Evolutionary conservation across 1,284 basidiomycete genomes (phyloP).

Genomic region (Ceratobasidium sp.): DNA sequence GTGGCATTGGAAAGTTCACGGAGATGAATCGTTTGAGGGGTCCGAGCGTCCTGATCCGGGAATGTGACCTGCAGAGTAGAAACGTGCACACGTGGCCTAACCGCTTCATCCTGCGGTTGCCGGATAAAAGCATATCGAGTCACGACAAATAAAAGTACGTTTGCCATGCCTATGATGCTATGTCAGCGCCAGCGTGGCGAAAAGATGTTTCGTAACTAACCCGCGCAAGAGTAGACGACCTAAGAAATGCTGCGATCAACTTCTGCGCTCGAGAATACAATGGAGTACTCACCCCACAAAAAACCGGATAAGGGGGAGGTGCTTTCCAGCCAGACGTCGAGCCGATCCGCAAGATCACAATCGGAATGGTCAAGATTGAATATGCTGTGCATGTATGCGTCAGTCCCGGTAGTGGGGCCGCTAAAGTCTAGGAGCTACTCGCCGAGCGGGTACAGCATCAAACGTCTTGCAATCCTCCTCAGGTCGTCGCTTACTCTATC

Average conservation of each 20-base stretch:
- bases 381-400: neutral
- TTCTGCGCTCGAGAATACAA: no score
- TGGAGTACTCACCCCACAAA: constrained; percentile 19
- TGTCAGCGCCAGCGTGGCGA: neutral
- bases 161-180: neutral
- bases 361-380: constrained; percentile 24
- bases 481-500: constrained; percentile 28
- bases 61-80: constrained; percentile 25
- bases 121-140: constrained; percentile 37
- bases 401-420: neutral
- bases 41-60: constrained; percentile 10
- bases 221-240: constrained; percentile 15
- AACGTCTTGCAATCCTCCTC: constrained; percentile 18
- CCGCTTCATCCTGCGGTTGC: constrained; percentile 1
- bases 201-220: neutral
- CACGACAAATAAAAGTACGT: constrained; percentile 30
- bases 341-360: constrained; percentile 25
- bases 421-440: neutral
- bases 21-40: constrained; percentile 19
- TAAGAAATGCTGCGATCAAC: neutral
- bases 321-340: constrained; percentile 18
- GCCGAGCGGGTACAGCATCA: constrained; percentile 36
- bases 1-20: neutral
- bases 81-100: constrained; percentile 24
- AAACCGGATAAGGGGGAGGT: constrained; percentile 7